Base-by-base conservation (phyloP, 768 basidiomycete genomes). In the Butyriboletus loyo region DNA sequence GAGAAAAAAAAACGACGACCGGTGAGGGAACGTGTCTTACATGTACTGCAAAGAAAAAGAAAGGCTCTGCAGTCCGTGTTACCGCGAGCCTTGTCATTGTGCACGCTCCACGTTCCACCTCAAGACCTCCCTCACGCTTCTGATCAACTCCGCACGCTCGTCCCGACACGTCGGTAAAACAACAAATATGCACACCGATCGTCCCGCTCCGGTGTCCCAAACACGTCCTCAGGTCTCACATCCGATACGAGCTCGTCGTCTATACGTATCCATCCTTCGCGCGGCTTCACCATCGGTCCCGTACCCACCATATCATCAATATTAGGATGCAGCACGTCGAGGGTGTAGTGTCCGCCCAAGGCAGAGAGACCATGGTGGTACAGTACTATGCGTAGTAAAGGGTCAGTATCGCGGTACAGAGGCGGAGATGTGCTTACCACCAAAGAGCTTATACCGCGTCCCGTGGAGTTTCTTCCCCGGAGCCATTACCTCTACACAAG, bases 341-440 rank as follows among this genome's bases (percentile, higher is more conserved):
- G 81, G 3, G 95, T 98, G 73, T 98, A 98, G 70, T 98, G 96
- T 1, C 96, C 96, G 3, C 94, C 93, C 1, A 86, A 86, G 0
- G 96, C 92, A 7, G 90, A 89, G 27, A 78, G 75, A 2, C 96
- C 96, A 59, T 99, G 95, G 67, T 99, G 96, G 69, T 98, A 98
- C 13, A 98, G 72, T 9, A 85, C 96, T 90, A 57, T 0, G 21
- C 24, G 8, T 17, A 10, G 15, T 11, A 11, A 35, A 7, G 13
- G 35, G 10, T 34, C 45, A 40, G 39, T 25, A 7, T 11, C 15
- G 13, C 1, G 8, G 1, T 10, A n/a, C 4, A 11, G 10, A 39
- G 3, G 10, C 4, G 1, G 19, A n/a, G 3, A 7, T 2, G 7
- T 21, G 69, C 82, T 51, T 59, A 89, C 90, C 89, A 58, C 90